phyloP scores from a whole-genome alignment of 1,139 yeast genomes.

The Blastobotrys indianensis region DNA sequence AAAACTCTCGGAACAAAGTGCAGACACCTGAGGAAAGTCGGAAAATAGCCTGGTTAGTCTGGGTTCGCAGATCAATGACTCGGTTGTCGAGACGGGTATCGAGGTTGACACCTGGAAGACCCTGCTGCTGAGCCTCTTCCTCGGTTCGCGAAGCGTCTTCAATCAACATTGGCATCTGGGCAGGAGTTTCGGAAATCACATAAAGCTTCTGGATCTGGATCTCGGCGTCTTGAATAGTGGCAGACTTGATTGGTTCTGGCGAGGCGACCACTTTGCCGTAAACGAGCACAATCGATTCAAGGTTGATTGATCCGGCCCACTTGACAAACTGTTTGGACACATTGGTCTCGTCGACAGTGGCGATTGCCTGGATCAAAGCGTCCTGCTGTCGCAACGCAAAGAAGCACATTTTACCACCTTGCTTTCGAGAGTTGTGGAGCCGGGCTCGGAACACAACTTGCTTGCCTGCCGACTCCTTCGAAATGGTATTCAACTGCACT shows the following conservation, averaged over 20 bases:
- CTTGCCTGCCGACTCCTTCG: constrained; percentile 62
- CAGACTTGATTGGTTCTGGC: constrained; percentile 80
- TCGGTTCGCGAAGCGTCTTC: constrained; percentile 97
- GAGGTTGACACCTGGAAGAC: constrained; percentile 87
- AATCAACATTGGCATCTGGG: constrained; percentile 84
- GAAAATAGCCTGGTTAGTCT: constrained; percentile 96
- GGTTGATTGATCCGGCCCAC: constrained; percentile 81
- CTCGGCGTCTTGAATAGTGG: constrained; percentile 89
- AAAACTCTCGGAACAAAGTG: constrained; percentile 81
- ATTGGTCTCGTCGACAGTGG: constrained; percentile 58
- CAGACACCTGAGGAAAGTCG: constrained; percentile 88
- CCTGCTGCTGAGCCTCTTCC: constrained; percentile 87
- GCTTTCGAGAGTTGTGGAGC: constrained; percentile 87
- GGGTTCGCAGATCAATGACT: constrained; percentile 93
- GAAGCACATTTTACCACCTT: constrained; percentile 92
- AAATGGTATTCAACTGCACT: constrained; percentile 49
- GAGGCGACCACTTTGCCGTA: constrained; percentile 81
- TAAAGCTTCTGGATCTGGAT: constrained; percentile 66
- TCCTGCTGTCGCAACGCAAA: constrained; percentile 87
- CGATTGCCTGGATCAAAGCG: constrained; percentile 73
- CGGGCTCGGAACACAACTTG: constrained; percentile 87
- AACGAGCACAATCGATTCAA: constrained; percentile 88
- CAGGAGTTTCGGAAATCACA: constrained; percentile 83
- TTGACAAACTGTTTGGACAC: constrained; percentile 94
- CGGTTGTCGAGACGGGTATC: constrained; percentile 94